These are phyloP conservation scores for Rachicladosporium sp. DNA, from an alignment of 2,329 filamentous ascomycete species.

Conservation along the genomic window DNA sequence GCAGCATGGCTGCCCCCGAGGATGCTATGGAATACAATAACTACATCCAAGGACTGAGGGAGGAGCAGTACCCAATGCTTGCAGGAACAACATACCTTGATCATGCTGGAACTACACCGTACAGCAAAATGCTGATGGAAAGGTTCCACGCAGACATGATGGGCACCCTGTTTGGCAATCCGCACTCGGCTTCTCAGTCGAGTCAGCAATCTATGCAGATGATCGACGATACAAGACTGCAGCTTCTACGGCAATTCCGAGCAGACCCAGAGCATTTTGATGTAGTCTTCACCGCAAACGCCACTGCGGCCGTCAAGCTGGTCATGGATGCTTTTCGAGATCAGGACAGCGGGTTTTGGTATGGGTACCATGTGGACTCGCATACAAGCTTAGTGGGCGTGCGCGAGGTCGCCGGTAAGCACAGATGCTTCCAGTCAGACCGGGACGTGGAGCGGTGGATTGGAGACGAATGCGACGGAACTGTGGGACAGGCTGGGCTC, in stretches of 20 bases:
- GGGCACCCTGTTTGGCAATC: conserved; percentile 72
- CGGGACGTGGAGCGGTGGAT: conserved; percentile 55
- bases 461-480: conserved; percentile 8
- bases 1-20: conserved; percentile 1
- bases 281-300: conserved; percentile 81
- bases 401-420: conserved; percentile 48
- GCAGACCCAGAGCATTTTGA: conserved; percentile 75
- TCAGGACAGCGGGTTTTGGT: conserved; percentile 57
- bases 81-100: conserved; percentile 55
- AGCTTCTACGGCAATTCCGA: conserved; percentile 63
- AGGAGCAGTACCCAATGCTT: conserved; percentile 34
- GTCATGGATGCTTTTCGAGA: conserved; percentile 67
- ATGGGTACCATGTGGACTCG: conserved; percentile 69
- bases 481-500: conserved; percentile 29
- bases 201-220: conserved; percentile 58
- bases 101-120: conserved; percentile 76
- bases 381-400: conserved; percentile 82
- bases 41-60: conserved; percentile 37
- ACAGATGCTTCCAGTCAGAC: conserved; percentile 55
- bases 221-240: conserved; percentile 61
- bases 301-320: conserved; percentile 81
- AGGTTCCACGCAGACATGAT: conserved; percentile 69
- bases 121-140: conserved; percentile 61
- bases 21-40: conserved; percentile 19
- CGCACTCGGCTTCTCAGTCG: conserved; percentile 75